Conservation (phyloP, 768 basidiomycete species). For the Coprinopsis cinerea region DNA sequence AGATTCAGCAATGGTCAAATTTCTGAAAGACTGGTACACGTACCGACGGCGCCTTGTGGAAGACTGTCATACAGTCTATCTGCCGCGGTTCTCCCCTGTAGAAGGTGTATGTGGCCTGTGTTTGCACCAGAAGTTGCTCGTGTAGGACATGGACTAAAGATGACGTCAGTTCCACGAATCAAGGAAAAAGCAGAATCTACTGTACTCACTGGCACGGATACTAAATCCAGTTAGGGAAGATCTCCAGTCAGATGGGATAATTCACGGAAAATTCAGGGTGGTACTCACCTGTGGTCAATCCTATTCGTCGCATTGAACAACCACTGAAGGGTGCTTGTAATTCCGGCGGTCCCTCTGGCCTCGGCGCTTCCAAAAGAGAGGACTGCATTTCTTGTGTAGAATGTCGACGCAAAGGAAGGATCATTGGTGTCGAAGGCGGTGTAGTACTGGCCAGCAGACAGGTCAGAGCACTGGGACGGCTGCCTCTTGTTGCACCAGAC, state of each 20-base stretch:
- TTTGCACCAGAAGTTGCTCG: conserved; percentile 2
- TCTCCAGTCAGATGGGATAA: neutral
- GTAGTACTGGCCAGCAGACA: neutral
- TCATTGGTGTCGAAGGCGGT: conserved; percentile 1
- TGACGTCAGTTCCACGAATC: neutral
- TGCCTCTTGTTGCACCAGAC: too few species aligned
- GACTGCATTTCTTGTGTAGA: neutral
- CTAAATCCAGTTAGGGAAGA: neutral
- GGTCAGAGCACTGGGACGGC: neutral
- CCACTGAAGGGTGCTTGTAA: neutral
- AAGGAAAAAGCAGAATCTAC: neutral
- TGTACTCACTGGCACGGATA: neutral
- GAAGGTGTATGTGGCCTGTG: neutral
- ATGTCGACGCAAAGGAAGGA: neutral
- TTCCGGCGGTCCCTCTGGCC: neutral
- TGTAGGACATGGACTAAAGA: neutral
- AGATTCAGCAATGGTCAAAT: neutral
- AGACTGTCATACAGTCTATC: neutral
- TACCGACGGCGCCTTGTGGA: conserved; percentile 3
- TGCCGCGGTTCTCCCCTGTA: neutral
- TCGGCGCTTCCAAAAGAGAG: neutral
- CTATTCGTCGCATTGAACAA: neutral
- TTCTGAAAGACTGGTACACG: neutral
- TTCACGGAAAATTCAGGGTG: neutral
- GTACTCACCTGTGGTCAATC: conserved; percentile 2